Base-by-base conservation (phyloP, 768 basidiomycete species). In the Mycena vitilis region DNA sequence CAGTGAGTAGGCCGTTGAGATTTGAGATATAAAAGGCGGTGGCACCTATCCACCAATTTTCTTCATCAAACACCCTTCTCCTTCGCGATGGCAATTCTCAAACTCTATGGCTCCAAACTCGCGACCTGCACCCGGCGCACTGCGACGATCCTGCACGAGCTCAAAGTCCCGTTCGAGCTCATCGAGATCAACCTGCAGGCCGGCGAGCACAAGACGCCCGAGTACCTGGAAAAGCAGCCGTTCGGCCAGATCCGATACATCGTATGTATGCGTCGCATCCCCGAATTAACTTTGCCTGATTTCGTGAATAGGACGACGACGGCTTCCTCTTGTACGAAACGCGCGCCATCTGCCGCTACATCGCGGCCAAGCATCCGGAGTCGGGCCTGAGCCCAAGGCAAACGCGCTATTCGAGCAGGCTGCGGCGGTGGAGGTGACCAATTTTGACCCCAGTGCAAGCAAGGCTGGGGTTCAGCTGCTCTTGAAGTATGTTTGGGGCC, bases 251-350 rank as follows among this genome's bases (percentile, higher is more conserved):
- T 85, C 7, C 68, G 47, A 15, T 65, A 61, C 53, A 64, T 64
- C 16, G 53, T 64, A 42, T 22, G 56, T 30, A 30, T 30, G 30
- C 37, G 12, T 22, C 5, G 6, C n/a, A 36, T 36, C 47, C 1
- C 40, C 40, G 11, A 16, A 47, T 1, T 45, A 18, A 18, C 2
- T 23, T 13, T 63, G 7, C 4, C 12, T 23, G 42, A 52, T 13
- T 23, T 16, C 3, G 30, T 30, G 10, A 2, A 16, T 23, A 80
- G 80, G 71, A 83, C 63, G 85, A 86, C 23, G 83, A 83, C 40
- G 86, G 84, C 13, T 81, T 87, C 72, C 74, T 79, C 61, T 66
- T 89, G 34, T 86, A 80, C 75, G 86, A 86, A 66, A 78, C 80
- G 20, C 83, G 85, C 49, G 84, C 85, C 0, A 85, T 88, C 54